A percentile compares a stretch with the other conserved stretches of the same genome.
These are phyloP conservation scores for Cryptomeria japonica DNA, from an alignment of 75 land plant species.

Conservation along the genomic window DNA sequence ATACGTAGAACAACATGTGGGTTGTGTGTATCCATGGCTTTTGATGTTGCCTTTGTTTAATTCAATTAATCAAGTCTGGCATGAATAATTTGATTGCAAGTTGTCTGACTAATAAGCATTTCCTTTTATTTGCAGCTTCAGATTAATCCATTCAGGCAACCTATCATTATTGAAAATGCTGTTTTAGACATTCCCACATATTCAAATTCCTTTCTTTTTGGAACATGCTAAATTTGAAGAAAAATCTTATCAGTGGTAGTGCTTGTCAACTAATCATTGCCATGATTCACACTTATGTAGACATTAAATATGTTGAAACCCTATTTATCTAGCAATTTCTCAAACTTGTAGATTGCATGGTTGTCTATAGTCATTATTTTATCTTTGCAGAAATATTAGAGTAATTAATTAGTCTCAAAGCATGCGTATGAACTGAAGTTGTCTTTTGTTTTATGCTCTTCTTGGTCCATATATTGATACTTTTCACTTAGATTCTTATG, in stretches of 20 bases:
- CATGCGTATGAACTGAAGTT: background rate
- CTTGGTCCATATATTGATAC: background rate
- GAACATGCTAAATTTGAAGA: slow-evolving; percentile 28
- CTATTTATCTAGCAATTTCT: background rate
- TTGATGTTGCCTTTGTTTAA: background rate
- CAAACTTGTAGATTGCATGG: background rate
- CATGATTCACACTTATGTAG: background rate
- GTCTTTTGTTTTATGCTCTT: background rate
- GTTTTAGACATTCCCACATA: slow-evolving; percentile 70
- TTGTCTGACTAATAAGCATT: background rate
- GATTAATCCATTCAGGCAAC: slow-evolving; percentile 92
- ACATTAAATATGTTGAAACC: background rate
- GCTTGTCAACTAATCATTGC: background rate
- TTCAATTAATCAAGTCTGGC: background rate
- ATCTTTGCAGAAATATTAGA: background rate
- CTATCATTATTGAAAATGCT: slow-evolving; percentile 50
- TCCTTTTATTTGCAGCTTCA: slow-evolving; percentile 53
- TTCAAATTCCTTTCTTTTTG: slow-evolving; percentile 83
- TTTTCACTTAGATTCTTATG: background rate
- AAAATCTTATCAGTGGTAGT: background rate
- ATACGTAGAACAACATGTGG: background rate
- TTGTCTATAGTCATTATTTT: background rate
- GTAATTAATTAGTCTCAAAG: background rate
- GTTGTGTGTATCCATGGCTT: background rate
- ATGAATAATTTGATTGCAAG: slow-evolving; percentile 7